These are phyloP conservation scores for Pyropia yezoensis DNA, from an alignment of 23 red algal species.

Conservation along the genomic window DNA sequence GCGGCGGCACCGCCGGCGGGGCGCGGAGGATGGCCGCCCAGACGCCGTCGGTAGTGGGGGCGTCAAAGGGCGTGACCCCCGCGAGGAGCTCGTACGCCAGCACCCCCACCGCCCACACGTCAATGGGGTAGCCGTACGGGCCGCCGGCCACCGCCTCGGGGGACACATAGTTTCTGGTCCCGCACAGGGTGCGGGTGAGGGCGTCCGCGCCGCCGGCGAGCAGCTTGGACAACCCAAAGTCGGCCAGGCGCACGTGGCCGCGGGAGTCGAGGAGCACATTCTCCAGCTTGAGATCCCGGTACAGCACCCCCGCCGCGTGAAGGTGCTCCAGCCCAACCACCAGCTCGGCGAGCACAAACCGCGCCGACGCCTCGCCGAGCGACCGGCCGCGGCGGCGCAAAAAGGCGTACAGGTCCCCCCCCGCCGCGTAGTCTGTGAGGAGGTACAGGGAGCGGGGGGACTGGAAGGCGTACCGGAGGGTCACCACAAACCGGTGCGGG, in stretches of 20 bases:
- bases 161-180: constrained; percentile 58
- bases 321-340: constrained; percentile 65
- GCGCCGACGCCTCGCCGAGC: constrained; percentile 27
- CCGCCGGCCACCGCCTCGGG: constrained; percentile 58
- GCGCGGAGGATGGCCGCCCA: constrained; percentile 6
- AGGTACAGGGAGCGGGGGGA: constrained; percentile 57
- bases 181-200: constrained; percentile 57
- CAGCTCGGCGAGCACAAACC: constrained; percentile 48
- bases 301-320: constrained; percentile 46
- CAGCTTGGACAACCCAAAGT: constrained; percentile 79
- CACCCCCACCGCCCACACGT: constrained; percentile 31
- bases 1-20: constrained; percentile 1
- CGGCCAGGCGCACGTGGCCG: constrained; percentile 71
- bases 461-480: constrained; percentile 77
- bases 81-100: constrained; percentile 17
- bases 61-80: constrained; percentile 22
- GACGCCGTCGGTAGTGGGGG: constrained; percentile 48
- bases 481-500: constrained; percentile 51
- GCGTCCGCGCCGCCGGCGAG: constrained; percentile 4
- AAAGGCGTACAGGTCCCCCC: constrained; percentile 54
- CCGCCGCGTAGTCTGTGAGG: constrained; percentile 67
- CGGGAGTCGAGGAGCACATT: constrained; percentile 55
- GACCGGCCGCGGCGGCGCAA: constrained; percentile 15
- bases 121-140: constrained; percentile 30
- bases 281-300: constrained; percentile 83